Evolutionary conservation across 257 asterid species (phyloP).

Genomic region (Jacaranda mimosifolia): DNA sequence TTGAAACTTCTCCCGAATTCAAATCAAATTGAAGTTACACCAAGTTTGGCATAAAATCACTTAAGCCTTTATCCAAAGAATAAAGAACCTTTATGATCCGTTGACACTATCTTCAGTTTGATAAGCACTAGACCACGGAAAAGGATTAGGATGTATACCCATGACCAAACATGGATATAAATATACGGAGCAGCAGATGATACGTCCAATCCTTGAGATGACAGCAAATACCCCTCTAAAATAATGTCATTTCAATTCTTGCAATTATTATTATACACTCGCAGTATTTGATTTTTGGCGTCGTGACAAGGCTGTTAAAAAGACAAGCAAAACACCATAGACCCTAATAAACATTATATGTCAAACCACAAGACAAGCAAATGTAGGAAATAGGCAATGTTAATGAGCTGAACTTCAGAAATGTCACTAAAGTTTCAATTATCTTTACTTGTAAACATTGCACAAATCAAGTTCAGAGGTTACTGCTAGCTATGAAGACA

Average conservation of each 20-base stretch:
- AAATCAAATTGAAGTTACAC: too few relatives aligned
- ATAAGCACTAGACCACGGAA: background rate
- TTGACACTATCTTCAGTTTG: background rate
- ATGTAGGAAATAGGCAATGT: background rate
- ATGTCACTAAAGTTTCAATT: conserved; percentile 10
- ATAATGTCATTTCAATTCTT: too few relatives aligned
- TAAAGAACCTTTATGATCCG: background rate
- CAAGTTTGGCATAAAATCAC: too few relatives aligned
- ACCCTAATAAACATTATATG: background rate
- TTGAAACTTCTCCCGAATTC: too few relatives aligned
- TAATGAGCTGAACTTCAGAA: conserved; percentile 26
- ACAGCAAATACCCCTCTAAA: background rate
- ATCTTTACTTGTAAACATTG: conserved; percentile 32
- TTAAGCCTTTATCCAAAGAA: background rate
- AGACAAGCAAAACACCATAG: background rate
- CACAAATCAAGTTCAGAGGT: conserved; percentile 24
- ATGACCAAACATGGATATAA: conserved; percentile 4
- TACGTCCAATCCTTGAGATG: too few relatives aligned
- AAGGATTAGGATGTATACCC: background rate
- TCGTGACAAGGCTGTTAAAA: too few relatives aligned
- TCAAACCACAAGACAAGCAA: conserved; percentile 21
- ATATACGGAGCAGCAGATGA: background rate
- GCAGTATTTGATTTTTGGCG: too few relatives aligned
- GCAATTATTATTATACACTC: too few relatives aligned
- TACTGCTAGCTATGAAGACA: conserved; percentile 14